Evolutionary conservation across 139 green algal species (phyloP).

Genomic region (Chlorella sp.): DNA sequence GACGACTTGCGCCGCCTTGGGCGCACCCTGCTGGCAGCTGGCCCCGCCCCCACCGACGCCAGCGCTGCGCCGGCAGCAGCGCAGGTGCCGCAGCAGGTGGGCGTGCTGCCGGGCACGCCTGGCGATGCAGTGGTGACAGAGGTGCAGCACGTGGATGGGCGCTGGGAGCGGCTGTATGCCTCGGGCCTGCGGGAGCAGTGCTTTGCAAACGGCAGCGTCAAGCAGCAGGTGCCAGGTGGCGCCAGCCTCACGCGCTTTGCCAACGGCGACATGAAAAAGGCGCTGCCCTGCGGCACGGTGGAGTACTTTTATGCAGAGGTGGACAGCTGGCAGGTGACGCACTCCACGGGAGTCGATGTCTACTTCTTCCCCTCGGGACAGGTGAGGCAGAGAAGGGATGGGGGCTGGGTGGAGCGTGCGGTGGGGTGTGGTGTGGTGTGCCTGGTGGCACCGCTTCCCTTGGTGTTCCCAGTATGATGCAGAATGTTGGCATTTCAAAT

Average conservation of each 20-base stretch:
- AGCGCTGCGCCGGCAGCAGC: neutral
- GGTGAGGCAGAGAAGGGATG: conserved; percentile 45
- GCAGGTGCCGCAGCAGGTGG: neutral
- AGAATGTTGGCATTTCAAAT: too few species aligned
- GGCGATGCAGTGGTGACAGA: conserved; percentile 18
- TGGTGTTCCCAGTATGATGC: too few species aligned
- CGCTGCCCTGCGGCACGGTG: conserved; percentile 15
- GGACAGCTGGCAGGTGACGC: conserved; percentile 82
- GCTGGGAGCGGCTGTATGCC: conserved; percentile 62
- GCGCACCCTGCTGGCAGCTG: neutral
- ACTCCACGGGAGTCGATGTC: conserved; percentile 78
- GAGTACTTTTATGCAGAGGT: conserved; percentile 92
- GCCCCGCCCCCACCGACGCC: neutral
- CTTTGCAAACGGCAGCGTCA: conserved; percentile 79
- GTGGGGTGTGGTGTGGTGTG: neutral
- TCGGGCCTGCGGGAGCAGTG: conserved; percentile 56
- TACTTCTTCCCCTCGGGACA: conserved; percentile 89
- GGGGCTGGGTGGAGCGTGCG: too few species aligned
- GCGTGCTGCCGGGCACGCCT: neutral
- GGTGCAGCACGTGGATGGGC: conserved; percentile 62
- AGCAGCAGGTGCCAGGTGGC: conserved; percentile 61
- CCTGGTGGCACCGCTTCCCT: too few species aligned
- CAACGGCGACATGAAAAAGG: conserved; percentile 90
- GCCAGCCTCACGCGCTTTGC: conserved; percentile 68
- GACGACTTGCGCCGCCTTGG: conserved; percentile 30